Evolutionary conservation across 192 early-diverging fungal species (phyloP), one percentile per base, ranked within the genome.

Genomic region (Podila epigama): DNA sequence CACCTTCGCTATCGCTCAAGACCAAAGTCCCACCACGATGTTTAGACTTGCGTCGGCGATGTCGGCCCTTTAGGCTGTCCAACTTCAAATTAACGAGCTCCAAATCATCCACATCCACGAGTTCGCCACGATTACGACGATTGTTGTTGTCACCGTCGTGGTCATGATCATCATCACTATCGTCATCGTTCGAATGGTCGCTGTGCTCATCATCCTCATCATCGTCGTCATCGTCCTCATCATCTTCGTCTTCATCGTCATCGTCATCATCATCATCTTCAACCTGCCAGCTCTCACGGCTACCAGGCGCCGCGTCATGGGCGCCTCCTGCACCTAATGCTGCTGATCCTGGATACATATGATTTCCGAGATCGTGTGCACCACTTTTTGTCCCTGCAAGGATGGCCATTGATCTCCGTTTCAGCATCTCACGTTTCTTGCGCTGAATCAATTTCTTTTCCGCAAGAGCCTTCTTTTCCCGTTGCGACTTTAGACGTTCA

Each of bases 351-450:
- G n/a, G n/a, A n/a, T n/a, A n/a, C n/a, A n/a, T n/a, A n/a, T n/a
- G n/a, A n/a, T n/a, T n/a, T n/a, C n/a, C n/a, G n/a, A 62, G 13
- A n/a, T 63, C 27, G 41, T 42, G 28, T 15, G 32, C 37, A 6
- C 51, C 18, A 10, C 27, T 15, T 28, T 44, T 37, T 6, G 29
- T 48, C 25, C 44, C 44, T 48, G 44, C 44, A 11, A 77, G 61
- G 2, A 77, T 50, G 4, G 73, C 73, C 73, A 68, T 64, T 27
- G 65, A 68, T 11, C 58, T 27, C 6, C 55, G 28, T 36, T 67
- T 40, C 10, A 77, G 57, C 55, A 77, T 63, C 66, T 77, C 73
- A 1, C 66, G 40, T 18, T 77, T 66, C 37, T 51, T 35, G 4
- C 10, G 67, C 28, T 70, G 60, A 22, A 61, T 65, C 52, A 62